These are phyloP conservation scores for Eleusine coracana DNA, from an alignment of 176 grass and related monocot species.

Conservation along the genomic window DNA sequence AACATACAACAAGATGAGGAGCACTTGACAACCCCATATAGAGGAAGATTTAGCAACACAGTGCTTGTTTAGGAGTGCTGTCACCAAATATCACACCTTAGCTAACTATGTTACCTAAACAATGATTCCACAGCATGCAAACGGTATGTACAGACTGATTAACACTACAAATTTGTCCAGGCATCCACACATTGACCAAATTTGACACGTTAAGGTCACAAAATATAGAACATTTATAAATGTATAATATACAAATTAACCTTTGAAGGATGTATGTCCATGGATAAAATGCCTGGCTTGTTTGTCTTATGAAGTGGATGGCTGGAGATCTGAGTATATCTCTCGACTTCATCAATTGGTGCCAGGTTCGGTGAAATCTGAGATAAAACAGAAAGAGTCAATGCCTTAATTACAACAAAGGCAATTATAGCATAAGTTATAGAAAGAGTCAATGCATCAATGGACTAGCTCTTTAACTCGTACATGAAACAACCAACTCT, in stretches of 20 bases:
- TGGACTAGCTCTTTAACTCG: not conserved
- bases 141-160: not conserved
- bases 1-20: not conserved
- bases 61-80: no score
- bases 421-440: not conserved
- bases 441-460: not conserved
- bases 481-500: slow-evolving; percentile 2
- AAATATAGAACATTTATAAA: slow-evolving; percentile 22
- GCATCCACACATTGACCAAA: not conserved
- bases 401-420: slow-evolving; percentile 16
- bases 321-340: slow-evolving; percentile 91
- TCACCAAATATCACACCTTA: not conserved
- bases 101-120: not conserved
- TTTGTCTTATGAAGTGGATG: slow-evolving; percentile 98
- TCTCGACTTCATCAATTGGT: slow-evolving; percentile 69
- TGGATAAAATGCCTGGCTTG: slow-evolving; percentile 92
- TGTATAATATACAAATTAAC: slow-evolving; percentile 41
- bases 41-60: not conserved
- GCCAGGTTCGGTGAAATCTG: slow-evolving; percentile 75
- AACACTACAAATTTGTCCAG: not conserved
- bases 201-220: not conserved
- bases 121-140: slow-evolving; percentile 11
- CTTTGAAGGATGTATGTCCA: slow-evolving; percentile 96
- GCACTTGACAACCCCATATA: not conserved
- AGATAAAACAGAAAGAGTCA: slow-evolving; percentile 18